Base-by-base conservation (phyloP, 495 filamentous ascomycete species). In the Cercophora scortea region DNA sequence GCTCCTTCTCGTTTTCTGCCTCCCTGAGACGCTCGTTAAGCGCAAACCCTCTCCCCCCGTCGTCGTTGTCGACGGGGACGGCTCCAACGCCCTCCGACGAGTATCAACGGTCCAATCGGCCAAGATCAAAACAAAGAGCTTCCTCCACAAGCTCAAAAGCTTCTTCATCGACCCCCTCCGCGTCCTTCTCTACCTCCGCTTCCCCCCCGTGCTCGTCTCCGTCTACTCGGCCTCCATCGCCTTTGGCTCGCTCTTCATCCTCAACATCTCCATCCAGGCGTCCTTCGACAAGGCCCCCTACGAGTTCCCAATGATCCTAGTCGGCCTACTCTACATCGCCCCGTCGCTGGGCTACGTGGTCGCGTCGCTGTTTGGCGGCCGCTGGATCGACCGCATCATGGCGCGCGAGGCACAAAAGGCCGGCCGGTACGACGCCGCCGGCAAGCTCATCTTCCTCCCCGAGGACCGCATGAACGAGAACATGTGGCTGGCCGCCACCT, bases 381-480 rank as follows among this genome's bases (percentile, higher is more conserved):
- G 72, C 39, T 97, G 91, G 91, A 86, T 89, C 65, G 92, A 97
- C 67, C 66, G 63, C 34, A 94, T 97, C 66, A 97, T 97, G 92
- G 75, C 80, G 38, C 81, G 86, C 4, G 86, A 92, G 69, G 90
- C 90, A 5, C 71, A 68, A 19, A 84, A 80, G 54, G 88, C 88
- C 0, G 79, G 78, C 17, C 73, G 88, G 5, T 88, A 84, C 57
- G 87, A 91, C 53, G 77, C 78, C 32, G 70, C 81, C 33, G 87
- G 87, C 15, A 82, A 80, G 48, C 71, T 88, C 38, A 73, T 89
- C 15, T 88, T 81, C 63, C 71, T 78, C 1, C 91, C 92, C 0
- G 92, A 96, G 71, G 92, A 97, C 64, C 80, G 92, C 4, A 88
- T 96, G 85, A 72, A 82, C 15, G 85, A 95, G 56, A 97, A 97